These are phyloP conservation scores for Dipodascopsis uninucleata DNA, from an alignment of 805 yeast species.

Conservation along the genomic window DNA sequence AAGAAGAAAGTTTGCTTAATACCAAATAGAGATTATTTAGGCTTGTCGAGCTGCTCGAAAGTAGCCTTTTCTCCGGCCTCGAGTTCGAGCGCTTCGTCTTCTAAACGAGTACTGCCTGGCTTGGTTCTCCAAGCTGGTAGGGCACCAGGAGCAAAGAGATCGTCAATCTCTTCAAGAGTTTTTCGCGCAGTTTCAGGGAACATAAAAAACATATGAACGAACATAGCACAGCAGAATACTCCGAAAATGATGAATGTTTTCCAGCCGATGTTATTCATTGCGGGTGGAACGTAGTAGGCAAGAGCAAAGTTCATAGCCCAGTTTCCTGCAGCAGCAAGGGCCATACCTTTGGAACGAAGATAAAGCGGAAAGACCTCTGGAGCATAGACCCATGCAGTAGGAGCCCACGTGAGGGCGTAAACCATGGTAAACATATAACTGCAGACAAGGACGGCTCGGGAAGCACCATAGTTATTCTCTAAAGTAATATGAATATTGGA, in stretches of 20 bases:
- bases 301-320: slow-evolving; percentile 59
- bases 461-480: slow-evolving; percentile 26
- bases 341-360: slow-evolving; percentile 52
- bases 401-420: slow-evolving; percentile 41
- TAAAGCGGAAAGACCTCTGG: slow-evolving; percentile 45
- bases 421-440: slow-evolving; percentile 44
- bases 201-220: slow-evolving; percentile 47
- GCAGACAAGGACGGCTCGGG: slow-evolving; percentile 45
- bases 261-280: slow-evolving; percentile 49
- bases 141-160: slow-evolving; percentile 17
- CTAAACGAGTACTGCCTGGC: slow-evolving; percentile 53
- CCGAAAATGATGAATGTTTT: slow-evolving; percentile 63
- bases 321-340: slow-evolving; percentile 52
- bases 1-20: no score
- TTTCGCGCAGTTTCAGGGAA: slow-evolving; percentile 63
- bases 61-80: slow-evolving; percentile 1
- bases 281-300: slow-evolving; percentile 52
- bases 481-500: slow-evolving; percentile 32
- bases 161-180: slow-evolving; percentile 54
- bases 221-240: slow-evolving; percentile 47
- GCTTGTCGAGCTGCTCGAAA: not conserved
- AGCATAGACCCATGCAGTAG: slow-evolving; percentile 13
- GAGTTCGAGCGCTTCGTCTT: slow-evolving; percentile 40
- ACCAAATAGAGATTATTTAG: no score
- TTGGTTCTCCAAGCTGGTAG: slow-evolving; percentile 15